phyloP scores from a whole-genome alignment of 768 basidiomycete genomes.

The Lyophyllum semitale region DNA sequence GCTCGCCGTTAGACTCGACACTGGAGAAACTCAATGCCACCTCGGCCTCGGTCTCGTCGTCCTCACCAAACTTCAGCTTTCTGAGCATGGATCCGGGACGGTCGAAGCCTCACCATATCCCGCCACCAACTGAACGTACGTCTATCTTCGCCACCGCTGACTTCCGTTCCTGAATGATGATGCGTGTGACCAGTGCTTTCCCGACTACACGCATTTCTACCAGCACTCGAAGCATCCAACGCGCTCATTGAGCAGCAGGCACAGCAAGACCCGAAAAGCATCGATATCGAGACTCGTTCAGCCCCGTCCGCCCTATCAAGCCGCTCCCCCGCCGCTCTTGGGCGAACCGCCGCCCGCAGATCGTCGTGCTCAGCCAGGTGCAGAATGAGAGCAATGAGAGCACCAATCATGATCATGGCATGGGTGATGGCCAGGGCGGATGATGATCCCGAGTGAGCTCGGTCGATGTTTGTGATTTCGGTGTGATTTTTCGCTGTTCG shows the following conservation, averaged over 20 bases:
- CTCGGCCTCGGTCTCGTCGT: background rate
- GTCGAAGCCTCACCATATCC: background rate
- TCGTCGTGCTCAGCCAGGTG: background rate
- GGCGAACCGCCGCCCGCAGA: background rate
- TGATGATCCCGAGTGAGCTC: no score
- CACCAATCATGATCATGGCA: no score
- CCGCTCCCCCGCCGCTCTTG: conserved; percentile 44
- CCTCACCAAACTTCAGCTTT: background rate
- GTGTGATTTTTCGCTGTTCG: no score
- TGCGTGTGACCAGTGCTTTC: background rate
- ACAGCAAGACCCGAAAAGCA: conserved; percentile 16
- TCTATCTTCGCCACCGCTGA: background rate
- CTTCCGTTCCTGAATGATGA: background rate
- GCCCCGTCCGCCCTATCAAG: conserved; percentile 42
- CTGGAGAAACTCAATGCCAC: background rate
- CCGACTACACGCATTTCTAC: conserved; percentile 56
- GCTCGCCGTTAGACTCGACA: background rate
- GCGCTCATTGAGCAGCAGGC: background rate
- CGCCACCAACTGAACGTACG: background rate
- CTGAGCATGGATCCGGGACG: background rate
- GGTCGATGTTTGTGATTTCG: no score
- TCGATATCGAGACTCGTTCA: conserved; percentile 24
- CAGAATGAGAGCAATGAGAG: background rate
- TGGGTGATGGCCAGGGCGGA: background rate
- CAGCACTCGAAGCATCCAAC: conserved; percentile 70